Percentiles rank a stretch among this genome's conserved stretches.
phyloP scores from a whole-genome alignment of 1,139 yeast species.

The Scheffersomyces cryptocercus region DNA sequence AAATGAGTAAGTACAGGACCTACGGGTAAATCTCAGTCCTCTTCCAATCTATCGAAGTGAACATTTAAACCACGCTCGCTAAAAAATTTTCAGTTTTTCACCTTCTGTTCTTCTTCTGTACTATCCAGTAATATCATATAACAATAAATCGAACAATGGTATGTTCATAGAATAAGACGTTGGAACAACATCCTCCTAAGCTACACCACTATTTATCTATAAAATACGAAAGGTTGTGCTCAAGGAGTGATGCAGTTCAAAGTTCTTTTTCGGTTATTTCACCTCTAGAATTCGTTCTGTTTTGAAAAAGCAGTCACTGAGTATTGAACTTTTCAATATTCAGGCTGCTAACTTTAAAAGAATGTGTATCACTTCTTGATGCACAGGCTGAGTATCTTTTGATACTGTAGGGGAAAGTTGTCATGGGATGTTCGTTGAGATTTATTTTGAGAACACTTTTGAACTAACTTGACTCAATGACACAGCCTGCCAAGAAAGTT shows the following conservation, averaged over 20 bases:
- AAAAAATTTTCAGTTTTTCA: slow-evolving; percentile 1
- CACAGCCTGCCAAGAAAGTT: slow-evolving; percentile 73
- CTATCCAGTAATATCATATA: neutral
- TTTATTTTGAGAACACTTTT: slow-evolving; percentile 28
- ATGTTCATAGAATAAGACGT: slow-evolving; percentile 25
- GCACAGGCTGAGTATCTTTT: slow-evolving; percentile 49
- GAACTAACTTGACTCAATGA: slow-evolving; percentile 63
- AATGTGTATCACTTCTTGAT: slow-evolving; percentile 42
- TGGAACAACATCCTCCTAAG: slow-evolving; percentile 33
- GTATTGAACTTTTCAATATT: slow-evolving; percentile 1
- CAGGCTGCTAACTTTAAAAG: slow-evolving; percentile 8
- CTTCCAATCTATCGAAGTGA: no score
- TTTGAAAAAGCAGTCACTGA: neutral
- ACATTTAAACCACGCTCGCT: neutral
- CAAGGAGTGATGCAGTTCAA: slow-evolving; percentile 35
- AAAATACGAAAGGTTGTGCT: slow-evolving; percentile 29
- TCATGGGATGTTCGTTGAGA: slow-evolving; percentile 31
- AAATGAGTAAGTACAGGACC: no score
- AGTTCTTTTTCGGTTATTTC: slow-evolving; percentile 9
- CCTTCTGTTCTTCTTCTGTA: slow-evolving; percentile 1
- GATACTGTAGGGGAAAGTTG: slow-evolving; percentile 44
- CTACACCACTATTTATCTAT: slow-evolving; percentile 15
- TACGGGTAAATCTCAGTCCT: no score
- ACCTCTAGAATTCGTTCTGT: neutral
- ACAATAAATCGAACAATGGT: slow-evolving; percentile 22